These are phyloP conservation scores for Russula abietina DNA, from an alignment of 768 basidiomycete species.

Conservation along the genomic window DNA sequence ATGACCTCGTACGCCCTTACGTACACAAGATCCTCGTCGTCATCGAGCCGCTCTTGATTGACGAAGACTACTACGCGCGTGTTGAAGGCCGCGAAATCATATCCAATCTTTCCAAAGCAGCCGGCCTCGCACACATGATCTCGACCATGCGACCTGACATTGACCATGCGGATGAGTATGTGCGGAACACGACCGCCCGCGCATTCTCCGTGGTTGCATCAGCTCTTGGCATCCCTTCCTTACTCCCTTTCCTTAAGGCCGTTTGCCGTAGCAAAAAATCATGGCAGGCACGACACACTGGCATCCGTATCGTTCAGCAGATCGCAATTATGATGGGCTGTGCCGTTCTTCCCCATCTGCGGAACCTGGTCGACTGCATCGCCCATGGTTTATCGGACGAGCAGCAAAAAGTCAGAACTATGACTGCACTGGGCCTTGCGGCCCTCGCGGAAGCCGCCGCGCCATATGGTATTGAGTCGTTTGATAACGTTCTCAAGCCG, in stretches of 20 bases:
- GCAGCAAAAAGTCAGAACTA: slow-evolving; percentile 93
- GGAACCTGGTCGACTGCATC: slow-evolving; percentile 94
- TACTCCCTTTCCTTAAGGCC: slow-evolving; percentile 96
- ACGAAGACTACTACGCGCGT: slow-evolving; percentile 94
- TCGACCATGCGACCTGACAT: slow-evolving; percentile 99
- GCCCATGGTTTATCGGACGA: slow-evolving; percentile 90
- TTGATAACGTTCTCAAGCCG: slow-evolving; percentile 94
- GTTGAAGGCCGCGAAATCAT: slow-evolving; percentile 99
- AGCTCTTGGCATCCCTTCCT: slow-evolving; percentile 93
- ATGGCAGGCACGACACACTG: slow-evolving; percentile 99
- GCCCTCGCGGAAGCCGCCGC: slow-evolving; percentile 96
- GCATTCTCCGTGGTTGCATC: slow-evolving; percentile 99
- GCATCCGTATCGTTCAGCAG: slow-evolving; percentile 98
- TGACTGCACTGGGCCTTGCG: slow-evolving; percentile 88
- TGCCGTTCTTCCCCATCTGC: slow-evolving; percentile 92
- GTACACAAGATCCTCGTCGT: slow-evolving; percentile 99
- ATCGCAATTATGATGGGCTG: slow-evolving; percentile 99
- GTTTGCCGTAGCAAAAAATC: slow-evolving; percentile 99
- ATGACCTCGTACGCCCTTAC: slow-evolving; percentile 97
- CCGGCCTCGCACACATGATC: slow-evolving; percentile 99
- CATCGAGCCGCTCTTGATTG: slow-evolving; percentile 97
- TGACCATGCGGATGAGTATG: slow-evolving; percentile 98
- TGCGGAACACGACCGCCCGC: slow-evolving; percentile 97
- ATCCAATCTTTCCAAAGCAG: slow-evolving; percentile 96
- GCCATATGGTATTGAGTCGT: slow-evolving; percentile 99